Evolutionary conservation across 345 rosid genomes (phyloP), one percentile per base, ranked within the genome.

Genomic region (Eucalyptus pauciflora): DNA sequence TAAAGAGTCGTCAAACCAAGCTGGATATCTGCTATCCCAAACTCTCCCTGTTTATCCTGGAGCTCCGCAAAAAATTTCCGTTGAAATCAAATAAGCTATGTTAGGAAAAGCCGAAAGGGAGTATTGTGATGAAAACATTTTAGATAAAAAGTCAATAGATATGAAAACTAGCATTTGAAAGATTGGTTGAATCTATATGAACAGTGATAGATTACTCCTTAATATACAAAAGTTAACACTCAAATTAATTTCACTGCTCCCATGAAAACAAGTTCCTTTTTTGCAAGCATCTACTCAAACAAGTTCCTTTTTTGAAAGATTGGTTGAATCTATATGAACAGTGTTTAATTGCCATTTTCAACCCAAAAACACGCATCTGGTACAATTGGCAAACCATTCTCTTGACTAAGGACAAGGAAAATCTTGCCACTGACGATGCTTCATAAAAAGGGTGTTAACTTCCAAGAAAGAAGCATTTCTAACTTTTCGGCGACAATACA

Each of bases 1-100:
- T 96, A 98, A 5, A 97, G 97, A 33, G 99, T 96, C 43, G 99
- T 89, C 17, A 97, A 97, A 86, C 99, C 95, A 33, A 96, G 96
- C 90, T 96, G 99, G 88, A 96, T 95, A 89, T 97, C 96, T 43
- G 96, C 90, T 89, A 96, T 94, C 56, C 96, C 94, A 64, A 96
- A 94, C 87, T 96, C 97, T 10, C 48, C 20, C 89, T 93, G 93
- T 91, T 95, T 95, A 64, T 93, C 96, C 93, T 96, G 94, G 45
- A 96, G 96, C 93, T 95, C 99, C 88, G 87, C 91, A 51, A 97
- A 96, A 86, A 97, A 95, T 1, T 87, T 79, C 99, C 96, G 93
- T 43, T 18, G 54, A 89, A 41, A 69, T 17, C 86, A 83, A 11
- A 29, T 45, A 83, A 83, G 4, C 16, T 5, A 3, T 45, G 51